These are phyloP conservation scores for Hemisphaericaspora subhashii DNA, from an alignment of 1,139 yeast genomes.

Conservation along the genomic window DNA sequence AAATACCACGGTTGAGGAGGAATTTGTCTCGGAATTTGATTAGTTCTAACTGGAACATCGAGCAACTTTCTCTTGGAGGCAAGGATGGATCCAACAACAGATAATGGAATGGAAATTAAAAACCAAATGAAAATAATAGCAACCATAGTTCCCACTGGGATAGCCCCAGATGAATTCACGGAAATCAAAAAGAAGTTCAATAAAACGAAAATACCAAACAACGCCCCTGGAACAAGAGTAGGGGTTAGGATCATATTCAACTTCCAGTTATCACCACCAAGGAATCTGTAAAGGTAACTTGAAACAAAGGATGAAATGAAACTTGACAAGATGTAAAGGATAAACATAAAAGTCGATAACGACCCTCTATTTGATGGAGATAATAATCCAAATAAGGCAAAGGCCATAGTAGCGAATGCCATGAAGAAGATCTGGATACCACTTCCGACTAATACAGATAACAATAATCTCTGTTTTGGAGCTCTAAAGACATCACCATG, in stretches of 20 bases:
- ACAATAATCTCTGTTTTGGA: slow-evolving; percentile 68
- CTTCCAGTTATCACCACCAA: slow-evolving; percentile 93
- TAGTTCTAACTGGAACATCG: slow-evolving; percentile 78
- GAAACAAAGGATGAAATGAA: slow-evolving; percentile 84
- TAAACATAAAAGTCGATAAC: slow-evolving; percentile 83
- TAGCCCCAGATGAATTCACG: slow-evolving; percentile 89
- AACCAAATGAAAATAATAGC: slow-evolving; percentile 87
- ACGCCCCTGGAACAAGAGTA: slow-evolving; percentile 73
- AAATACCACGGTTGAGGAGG: slow-evolving; percentile 90
- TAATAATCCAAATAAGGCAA: slow-evolving; percentile 85
- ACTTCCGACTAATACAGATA: slow-evolving; percentile 82
- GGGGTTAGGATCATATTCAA: slow-evolving; percentile 83
- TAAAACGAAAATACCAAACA: slow-evolving; percentile 62
- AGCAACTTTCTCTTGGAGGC: slow-evolving; percentile 67
- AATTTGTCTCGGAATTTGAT: slow-evolving; percentile 93
- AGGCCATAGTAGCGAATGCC: slow-evolving; percentile 69
- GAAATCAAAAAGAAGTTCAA: slow-evolving; percentile 81
- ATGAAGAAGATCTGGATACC: slow-evolving; percentile 84
- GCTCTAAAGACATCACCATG: slow-evolving; percentile 95
- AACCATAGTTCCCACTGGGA: slow-evolving; percentile 86
- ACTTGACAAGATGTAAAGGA: slow-evolving; percentile 78
- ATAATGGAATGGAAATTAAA: slow-evolving; percentile 77
- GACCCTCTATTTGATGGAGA: slow-evolving; percentile 97
- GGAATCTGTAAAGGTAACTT: slow-evolving; percentile 78
- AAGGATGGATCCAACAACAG: slow-evolving; percentile 74